Base-by-base conservation (phyloP, 2,329 filamentous ascomycete species). In the Epichloe hybrida region DNA sequence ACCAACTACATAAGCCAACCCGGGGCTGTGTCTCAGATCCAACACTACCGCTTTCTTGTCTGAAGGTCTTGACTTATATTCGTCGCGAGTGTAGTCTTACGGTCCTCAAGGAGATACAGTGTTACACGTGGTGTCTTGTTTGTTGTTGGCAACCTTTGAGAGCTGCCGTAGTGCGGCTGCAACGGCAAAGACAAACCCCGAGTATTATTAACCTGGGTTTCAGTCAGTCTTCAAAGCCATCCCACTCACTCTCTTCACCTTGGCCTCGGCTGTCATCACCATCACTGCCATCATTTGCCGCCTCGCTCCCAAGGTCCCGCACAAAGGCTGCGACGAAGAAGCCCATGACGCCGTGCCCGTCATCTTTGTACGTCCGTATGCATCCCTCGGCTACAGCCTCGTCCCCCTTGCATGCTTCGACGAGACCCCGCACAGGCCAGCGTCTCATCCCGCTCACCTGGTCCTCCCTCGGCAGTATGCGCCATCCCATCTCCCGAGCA, bases 251-350 rank as follows among this genome's bases (percentile, higher is more conserved):
- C 17, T 41, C 48, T 17, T 17, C 17, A 53, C 55, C 48, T 11
- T 31, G 1, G 27, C 8, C 27, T 9, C 4, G 8, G 8, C 27
- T 31, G 27, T 57, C 56, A 17, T 54, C 54, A 31, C 54, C 54
- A 41, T 58, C 54, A 7, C 42, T 52, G 3, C 56, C 55, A 1
- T 56, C 55, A 1, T 56, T 54, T 3, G 56, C 54, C 36, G 48
- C 50, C 2, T 31, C 50, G 9, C 48, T 50, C 27, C 46, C 53
- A 37, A 46, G 50, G 27, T 59, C 62, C 36, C 65, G 62, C 3
- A 88, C 76, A 66, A 98, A 95, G 0, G 77, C 88, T n/a, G 81
- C 88, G 20, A 96, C 86, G 59, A 98, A 98, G 67, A 98, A 97
- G 0, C 93, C 91, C 79, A 96, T 95, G 1, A 90, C 86, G 0